phyloP scores from a whole-genome alignment of 495 filamentous ascomycete species.

The Penicillium soppii region DNA sequence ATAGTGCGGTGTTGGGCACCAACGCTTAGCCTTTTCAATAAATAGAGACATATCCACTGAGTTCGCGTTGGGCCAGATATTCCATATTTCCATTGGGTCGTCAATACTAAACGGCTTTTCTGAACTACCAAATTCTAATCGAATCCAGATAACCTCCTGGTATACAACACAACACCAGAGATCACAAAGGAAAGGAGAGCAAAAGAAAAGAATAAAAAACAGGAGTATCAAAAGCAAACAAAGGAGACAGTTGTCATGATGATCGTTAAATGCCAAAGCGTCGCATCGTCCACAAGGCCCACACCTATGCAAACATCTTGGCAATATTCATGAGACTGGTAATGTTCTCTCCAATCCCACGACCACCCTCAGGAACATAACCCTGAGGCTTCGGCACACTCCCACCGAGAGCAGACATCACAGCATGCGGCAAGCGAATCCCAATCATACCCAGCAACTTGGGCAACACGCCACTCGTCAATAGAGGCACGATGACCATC shows the following conservation, averaged over 20 bases:
- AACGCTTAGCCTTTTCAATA: constrained; percentile 16
- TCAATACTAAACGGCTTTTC: constrained; percentile 4
- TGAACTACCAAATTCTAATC: background rate
- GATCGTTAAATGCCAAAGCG: constrained; percentile 13
- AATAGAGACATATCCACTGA: background rate
- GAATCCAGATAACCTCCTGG: constrained; percentile 18
- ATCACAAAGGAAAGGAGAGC: background rate
- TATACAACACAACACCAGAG: constrained; percentile 1
- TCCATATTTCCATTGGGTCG: constrained; percentile 1
- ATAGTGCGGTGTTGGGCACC: constrained; percentile 8
- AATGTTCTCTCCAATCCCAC: constrained; percentile 40
- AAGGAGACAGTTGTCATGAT: constrained; percentile 11
- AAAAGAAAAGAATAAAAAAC: background rate
- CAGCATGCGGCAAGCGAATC: constrained; percentile 61
- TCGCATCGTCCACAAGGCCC: no score
- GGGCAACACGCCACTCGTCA: constrained; percentile 76
- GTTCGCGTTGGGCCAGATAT: background rate
- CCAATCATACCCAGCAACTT: constrained; percentile 73
- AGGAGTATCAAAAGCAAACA: constrained; percentile 2
- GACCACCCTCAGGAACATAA: constrained; percentile 31
- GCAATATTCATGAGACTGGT: constrained; percentile 55
- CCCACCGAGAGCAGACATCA: constrained; percentile 56
- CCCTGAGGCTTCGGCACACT: constrained; percentile 34
- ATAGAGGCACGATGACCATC: constrained; percentile 78
- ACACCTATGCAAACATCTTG: constrained; percentile 60